Percentiles rank a stretch among this genome's conserved stretches.
These are phyloP conservation scores for Suhomyces vadensis DNA, from an alignment of 805 yeast species.

Conservation along the genomic window DNA sequence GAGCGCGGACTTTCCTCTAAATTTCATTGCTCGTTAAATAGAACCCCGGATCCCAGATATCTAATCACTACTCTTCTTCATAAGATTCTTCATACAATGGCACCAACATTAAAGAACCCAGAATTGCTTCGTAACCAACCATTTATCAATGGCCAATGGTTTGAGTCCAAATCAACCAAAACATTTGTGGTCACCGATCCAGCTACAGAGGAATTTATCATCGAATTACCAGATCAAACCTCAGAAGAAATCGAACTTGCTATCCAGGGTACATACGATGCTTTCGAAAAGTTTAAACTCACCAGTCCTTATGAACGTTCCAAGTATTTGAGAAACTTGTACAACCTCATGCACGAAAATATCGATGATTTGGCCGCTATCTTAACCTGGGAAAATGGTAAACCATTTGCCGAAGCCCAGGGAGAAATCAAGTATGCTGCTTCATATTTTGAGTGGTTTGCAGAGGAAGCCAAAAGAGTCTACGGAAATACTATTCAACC, in stretches of 20 bases:
- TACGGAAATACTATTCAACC: slow-evolving; percentile 62
- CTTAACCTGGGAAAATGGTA: slow-evolving; percentile 62
- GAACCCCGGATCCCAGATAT: background rate
- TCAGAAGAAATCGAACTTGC: slow-evolving; percentile 45
- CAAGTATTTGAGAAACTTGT: slow-evolving; percentile 49
- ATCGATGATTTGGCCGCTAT: slow-evolving; percentile 57
- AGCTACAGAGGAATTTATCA: slow-evolving; percentile 38
- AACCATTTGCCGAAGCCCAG: slow-evolving; percentile 51
- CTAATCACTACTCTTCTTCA: background rate
- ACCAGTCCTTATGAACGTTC: slow-evolving; percentile 54
- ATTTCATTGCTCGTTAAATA: background rate
- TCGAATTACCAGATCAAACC: slow-evolving; percentile 46
- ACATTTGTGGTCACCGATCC: slow-evolving; percentile 42
- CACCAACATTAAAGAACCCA: slow-evolving; percentile 33
- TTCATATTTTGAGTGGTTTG: slow-evolving; percentile 45
- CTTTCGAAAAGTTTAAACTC: slow-evolving; percentile 47
- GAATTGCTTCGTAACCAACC: slow-evolving; percentile 34
- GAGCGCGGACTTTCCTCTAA: slow-evolving; percentile 6
- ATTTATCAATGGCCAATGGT: slow-evolving; percentile 42
- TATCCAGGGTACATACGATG: slow-evolving; percentile 47
- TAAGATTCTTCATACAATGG: slow-evolving; percentile 11
- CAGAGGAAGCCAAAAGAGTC: slow-evolving; percentile 57
- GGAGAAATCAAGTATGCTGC: slow-evolving; percentile 64
- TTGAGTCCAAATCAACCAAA: slow-evolving; percentile 35
- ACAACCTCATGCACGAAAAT: slow-evolving; percentile 54